These are phyloP conservation scores for Parastagonospora nodorum DNA, from an alignment of 2,329 filamentous ascomycete genomes.

Conservation along the genomic window DNA sequence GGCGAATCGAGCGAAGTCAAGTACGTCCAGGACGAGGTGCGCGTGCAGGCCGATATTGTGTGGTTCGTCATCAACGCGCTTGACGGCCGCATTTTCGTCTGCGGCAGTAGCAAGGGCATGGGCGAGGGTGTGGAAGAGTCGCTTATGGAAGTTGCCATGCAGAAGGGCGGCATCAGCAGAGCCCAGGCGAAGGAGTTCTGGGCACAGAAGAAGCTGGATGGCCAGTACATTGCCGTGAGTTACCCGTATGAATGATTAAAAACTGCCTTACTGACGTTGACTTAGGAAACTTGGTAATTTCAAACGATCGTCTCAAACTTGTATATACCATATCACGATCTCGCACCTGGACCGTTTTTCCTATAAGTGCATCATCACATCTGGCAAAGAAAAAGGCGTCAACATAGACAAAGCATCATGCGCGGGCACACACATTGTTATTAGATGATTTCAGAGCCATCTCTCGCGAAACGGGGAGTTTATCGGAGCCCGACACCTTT, in stretches of 20 bases:
- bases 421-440: no score
- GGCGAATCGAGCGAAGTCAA: slow-evolving; percentile 66
- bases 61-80: slow-evolving; percentile 97
- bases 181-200: slow-evolving; percentile 88
- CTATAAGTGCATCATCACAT: no score
- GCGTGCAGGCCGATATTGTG: slow-evolving; percentile 89
- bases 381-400: no score
- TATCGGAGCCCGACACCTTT: no score
- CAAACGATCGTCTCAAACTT: background rate
- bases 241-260: background rate
- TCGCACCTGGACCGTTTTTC: no score
- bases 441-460: no score
- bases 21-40: slow-evolving; percentile 96
- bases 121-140: slow-evolving; percentile 92
- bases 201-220: slow-evolving; percentile 86
- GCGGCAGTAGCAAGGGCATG: slow-evolving; percentile 94
- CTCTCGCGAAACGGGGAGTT: no score
- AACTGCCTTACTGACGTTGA: background rate
- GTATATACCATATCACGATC: slow-evolving; percentile 7
- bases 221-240: slow-evolving; percentile 86
- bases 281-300: slow-evolving; percentile 9
- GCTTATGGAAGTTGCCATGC: slow-evolving; percentile 87
- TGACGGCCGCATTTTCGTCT: slow-evolving; percentile 96
- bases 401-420: no score
- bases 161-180: slow-evolving; percentile 82